A percentile compares a stretch with the other conserved stretches of the same genome.
Conservation (phyloP, 768 basidiomycete species). For the Tulasnella sp. region DNA sequence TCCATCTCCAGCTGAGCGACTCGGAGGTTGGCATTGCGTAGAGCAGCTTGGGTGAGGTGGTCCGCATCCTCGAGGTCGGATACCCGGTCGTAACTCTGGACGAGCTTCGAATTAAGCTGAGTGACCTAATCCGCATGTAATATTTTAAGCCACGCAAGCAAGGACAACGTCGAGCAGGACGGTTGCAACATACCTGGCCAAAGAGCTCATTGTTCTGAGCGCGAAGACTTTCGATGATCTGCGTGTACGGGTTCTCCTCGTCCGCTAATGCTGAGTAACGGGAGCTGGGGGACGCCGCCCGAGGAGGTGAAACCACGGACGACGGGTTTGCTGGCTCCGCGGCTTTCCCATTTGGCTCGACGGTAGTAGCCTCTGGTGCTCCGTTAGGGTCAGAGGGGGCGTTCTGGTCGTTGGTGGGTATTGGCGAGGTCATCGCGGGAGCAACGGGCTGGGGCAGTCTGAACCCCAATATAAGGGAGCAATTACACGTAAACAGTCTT, state of each 20-base stretch:
- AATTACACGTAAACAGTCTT: not conserved
- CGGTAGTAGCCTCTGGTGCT: not conserved
- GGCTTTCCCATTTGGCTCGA: not conserved
- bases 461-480: not conserved
- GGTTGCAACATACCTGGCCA: constrained; percentile 53
- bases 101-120: constrained; percentile 87
- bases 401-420: not conserved
- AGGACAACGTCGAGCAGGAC: not conserved
- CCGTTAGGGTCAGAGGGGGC: not conserved
- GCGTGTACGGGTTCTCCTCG: constrained; percentile 64
- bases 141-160: not conserved
- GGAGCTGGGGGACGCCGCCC: not conserved
- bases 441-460: not conserved
- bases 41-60: constrained; percentile 57
- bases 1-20: constrained; percentile 80
- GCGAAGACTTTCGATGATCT: constrained; percentile 76
- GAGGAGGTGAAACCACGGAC: not conserved
- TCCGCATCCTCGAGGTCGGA: constrained; percentile 90
- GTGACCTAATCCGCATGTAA: constrained; percentile 42
- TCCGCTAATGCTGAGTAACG: not conserved
- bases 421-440: constrained; percentile 7
- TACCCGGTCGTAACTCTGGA: constrained; percentile 84
- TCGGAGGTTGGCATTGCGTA: constrained; percentile 58
- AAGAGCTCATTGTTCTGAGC: constrained; percentile 80
- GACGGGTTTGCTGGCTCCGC: not conserved